Evolutionary conservation across 2,329 filamentous ascomycete genomes (phyloP).

Genomic region (Fusarium subglutinans): DNA sequence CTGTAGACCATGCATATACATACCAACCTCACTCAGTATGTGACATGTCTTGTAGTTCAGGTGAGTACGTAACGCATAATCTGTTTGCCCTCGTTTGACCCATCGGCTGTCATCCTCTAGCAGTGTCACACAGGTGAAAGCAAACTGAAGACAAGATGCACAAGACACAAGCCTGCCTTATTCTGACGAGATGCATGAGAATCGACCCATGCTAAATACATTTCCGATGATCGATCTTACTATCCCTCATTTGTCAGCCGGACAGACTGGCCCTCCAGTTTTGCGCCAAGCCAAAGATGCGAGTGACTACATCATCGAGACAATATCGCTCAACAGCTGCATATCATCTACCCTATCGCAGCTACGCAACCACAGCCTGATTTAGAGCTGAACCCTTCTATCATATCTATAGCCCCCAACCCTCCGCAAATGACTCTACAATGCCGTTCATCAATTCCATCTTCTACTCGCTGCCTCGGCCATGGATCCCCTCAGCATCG

Average conservation of each 20-base stretch:
- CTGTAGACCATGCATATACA: neutral
- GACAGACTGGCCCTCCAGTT: neutral
- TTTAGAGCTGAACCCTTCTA: neutral
- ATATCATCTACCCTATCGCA: neutral
- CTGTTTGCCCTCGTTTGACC: neutral
- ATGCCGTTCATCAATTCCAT: too few species aligned
- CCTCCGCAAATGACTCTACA: neutral
- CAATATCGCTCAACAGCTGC: slow-evolving; percentile 6
- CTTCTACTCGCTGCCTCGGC: too few species aligned
- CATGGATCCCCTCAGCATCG: slow-evolving; percentile 20
- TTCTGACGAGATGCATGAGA: neutral
- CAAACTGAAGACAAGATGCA: neutral
- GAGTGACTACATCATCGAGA: slow-evolving; percentile 12
- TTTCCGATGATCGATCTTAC: neutral
- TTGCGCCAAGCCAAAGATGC: neutral
- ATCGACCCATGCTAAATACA: neutral
- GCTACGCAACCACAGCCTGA: slow-evolving; percentile 1
- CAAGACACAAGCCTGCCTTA: too few species aligned
- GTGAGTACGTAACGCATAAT: neutral
- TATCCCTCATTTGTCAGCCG: neutral
- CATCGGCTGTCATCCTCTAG: too few species aligned
- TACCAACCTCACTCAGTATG: neutral
- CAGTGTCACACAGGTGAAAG: neutral
- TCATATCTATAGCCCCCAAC: neutral
- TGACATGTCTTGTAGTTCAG: neutral